Conservation (phyloP, 805 yeast genomes). For the Candida andamanensis region DNA sequence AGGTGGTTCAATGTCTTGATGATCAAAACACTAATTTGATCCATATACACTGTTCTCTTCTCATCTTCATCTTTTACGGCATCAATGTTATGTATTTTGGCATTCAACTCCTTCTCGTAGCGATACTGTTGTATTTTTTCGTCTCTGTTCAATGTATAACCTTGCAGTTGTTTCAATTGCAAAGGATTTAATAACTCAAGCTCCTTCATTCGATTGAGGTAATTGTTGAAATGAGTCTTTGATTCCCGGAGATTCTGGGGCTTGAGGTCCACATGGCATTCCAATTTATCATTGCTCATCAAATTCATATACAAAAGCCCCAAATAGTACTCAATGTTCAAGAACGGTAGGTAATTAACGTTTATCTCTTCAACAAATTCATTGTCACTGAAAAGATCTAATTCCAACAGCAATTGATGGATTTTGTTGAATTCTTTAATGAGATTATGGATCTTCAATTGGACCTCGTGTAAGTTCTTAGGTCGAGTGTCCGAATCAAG, state of each 20-base stretch:
- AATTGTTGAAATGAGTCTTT: slow-evolving; percentile 41
- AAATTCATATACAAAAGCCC: slow-evolving; percentile 26
- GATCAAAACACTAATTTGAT: slow-evolving; percentile 49
- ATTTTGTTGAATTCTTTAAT: slow-evolving; percentile 44
- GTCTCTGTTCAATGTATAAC: slow-evolving; percentile 44
- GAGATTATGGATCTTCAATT: slow-evolving; percentile 26
- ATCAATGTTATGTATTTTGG: slow-evolving; percentile 27
- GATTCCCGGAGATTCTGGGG: slow-evolving; percentile 25
- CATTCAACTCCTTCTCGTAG: slow-evolving; percentile 49
- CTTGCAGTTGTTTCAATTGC: slow-evolving; percentile 12
- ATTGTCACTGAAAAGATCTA: slow-evolving; percentile 64
- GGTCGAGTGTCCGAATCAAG: slow-evolving; percentile 7
- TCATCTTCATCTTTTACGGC: slow-evolving; percentile 56
- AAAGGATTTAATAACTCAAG: slow-evolving; percentile 22
- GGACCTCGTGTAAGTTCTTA: slow-evolving; percentile 35
- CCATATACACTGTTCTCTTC: slow-evolving; percentile 49
- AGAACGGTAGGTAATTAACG: slow-evolving; percentile 56
- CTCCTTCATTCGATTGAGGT: slow-evolving; percentile 39
- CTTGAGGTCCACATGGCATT: slow-evolving; percentile 18
- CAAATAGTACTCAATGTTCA: slow-evolving; percentile 55
- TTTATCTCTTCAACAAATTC: slow-evolving; percentile 67
- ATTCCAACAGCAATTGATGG: slow-evolving; percentile 36
- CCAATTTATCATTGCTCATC: slow-evolving; percentile 19
- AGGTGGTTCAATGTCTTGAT: slow-evolving; percentile 51
- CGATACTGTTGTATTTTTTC: slow-evolving; percentile 69